Base-by-base conservation (phyloP, 2,329 filamentous ascomycete genomes). In the Epichloe glyceriae region DNA sequence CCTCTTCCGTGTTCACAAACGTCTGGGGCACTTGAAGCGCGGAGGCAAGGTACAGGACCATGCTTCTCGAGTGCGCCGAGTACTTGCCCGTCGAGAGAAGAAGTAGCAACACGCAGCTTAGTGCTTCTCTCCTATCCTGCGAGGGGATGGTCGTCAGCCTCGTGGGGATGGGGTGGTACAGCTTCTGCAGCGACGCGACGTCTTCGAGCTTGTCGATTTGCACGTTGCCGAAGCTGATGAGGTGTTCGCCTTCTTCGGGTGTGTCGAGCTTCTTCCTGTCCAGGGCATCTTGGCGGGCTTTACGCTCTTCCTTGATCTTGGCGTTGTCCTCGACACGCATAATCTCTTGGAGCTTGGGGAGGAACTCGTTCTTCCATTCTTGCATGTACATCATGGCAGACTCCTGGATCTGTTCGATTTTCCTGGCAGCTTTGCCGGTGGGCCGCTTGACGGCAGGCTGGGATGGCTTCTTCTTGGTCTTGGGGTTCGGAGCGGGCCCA, bases 21-120 rank as follows among this genome's bases (percentile, higher is more conserved):
- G 71, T 70, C 6, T 84, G 68, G 0, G 80, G 73, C 11, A 93
- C 65, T 26, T 76, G 72, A 15, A 93, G 71, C 3, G 83, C 80
- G 1, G 83, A 85, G 0, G 83, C 73, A 5, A 90, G 70, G 54
- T 85, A 76, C 33, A 88, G 73, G 11, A 86, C 70, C 33, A 93
- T 64, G 1, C 82, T 73, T 10, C 87, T 75, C 1, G 86, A 88
- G 62, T 88, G 78, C 4, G 85, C 84, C 20, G 79, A 82, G 62
- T 93, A 93, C 54, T 82, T 80, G 37, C 88, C 83, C 2, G 85
- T 72, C 10, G 83, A 85, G 3, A 93, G 71, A 6, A 90, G 66
- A 4, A 90, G 69, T 1, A 93, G 72, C 7, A 91, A 68, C 7
- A 87, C 66, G 17, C 83, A 83, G 64, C 86, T 84, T 12, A 91